Base-by-base conservation (phyloP, 1,139 yeast species). In the Nakaseomyces bracarensis region DNA sequence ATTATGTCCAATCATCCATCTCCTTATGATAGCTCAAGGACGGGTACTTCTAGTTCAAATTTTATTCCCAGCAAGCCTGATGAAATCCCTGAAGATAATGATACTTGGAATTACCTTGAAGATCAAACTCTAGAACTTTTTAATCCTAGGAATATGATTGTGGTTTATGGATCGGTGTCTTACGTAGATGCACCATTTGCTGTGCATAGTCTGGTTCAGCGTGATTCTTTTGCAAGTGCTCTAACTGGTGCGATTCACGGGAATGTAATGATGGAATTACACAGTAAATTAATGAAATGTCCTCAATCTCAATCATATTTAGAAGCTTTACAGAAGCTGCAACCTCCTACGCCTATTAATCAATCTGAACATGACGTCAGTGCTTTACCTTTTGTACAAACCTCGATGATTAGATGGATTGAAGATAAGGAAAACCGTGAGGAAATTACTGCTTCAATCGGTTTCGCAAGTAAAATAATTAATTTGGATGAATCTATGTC, bases 221-320 rank as follows among this genome's bases (percentile, higher is more conserved):
- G 40, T 6, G 55, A 51, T 35, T 46, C 43, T 2, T 51, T 41
- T 30, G 23, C 44, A n/a, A 36, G 51, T n/a, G 37, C 46, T 3
- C 38, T 51, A 8, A 43, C 51, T 34, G 48, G 46, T 11, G 34
- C 45, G 10, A 18, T 50, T n/a, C 53, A 51, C 28, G 55, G 55
- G n/a, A 43, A 33, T 22, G 43, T 51, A 10, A 35, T 49, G 11
- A 20, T 41, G n/a, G 50, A 50, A 31, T 36, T 49, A 26, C 43
- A 45, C 18, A 30, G 21, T 16, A 29, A 27, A 13, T 9, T 23
- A 18, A 18, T 36, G 29, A 16, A 20, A 15, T 36, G 39, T 15
- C 30, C 39, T 10, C 29, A 36, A n/a, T n/a, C 29, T 4, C 15
- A 36, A 11, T 13, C 22, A 6, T 33, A 33, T 21, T n/a, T 21